Conservation (phyloP, 306 rosid genomes). For the Lotus japonicus region DNA sequence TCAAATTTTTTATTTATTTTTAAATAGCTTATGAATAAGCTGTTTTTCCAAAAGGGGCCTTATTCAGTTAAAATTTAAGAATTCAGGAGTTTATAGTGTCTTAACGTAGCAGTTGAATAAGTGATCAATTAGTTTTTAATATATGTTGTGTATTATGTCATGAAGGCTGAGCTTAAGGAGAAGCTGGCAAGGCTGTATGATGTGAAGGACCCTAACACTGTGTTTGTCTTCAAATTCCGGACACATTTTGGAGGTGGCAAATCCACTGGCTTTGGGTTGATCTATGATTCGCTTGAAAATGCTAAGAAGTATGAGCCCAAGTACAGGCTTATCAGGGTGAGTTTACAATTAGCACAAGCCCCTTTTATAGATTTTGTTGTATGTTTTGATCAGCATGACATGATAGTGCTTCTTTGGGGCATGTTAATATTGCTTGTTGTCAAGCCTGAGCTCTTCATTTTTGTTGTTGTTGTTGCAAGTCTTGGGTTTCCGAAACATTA, state of each 20-base stretch:
- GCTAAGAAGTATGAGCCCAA: conserved; percentile 91
- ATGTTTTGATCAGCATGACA: no score
- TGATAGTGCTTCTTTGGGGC: no score
- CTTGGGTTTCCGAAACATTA: no score
- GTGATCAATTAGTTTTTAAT: not conserved
- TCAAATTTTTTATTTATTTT: no score
- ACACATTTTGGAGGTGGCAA: conserved; percentile 95
- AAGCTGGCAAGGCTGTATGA: conserved; percentile 64
- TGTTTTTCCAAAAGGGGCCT: not conserved
- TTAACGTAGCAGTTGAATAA: no score
- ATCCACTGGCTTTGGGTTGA: conserved; percentile 89
- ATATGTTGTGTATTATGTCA: not conserved
- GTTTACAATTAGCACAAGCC: not conserved
- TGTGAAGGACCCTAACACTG: conserved; percentile 67
- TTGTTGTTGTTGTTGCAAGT: no score
- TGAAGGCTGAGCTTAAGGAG: conserved; percentile 83
- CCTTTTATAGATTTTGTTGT: not conserved
- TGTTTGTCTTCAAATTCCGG: conserved; percentile 82
- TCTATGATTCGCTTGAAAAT: conserved; percentile 73
- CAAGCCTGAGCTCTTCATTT: no score
- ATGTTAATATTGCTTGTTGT: no score
- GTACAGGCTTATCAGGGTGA: conserved; percentile 87
- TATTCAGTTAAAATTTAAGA: not conserved
- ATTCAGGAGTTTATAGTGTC: not conserved
- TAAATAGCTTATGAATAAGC: no score